Percentiles rank a stretch among this genome's conserved stretches.
Conservation (phyloP, 2,329 filamentous ascomycete genomes). For the Aspergillus carbonarius region DNA sequence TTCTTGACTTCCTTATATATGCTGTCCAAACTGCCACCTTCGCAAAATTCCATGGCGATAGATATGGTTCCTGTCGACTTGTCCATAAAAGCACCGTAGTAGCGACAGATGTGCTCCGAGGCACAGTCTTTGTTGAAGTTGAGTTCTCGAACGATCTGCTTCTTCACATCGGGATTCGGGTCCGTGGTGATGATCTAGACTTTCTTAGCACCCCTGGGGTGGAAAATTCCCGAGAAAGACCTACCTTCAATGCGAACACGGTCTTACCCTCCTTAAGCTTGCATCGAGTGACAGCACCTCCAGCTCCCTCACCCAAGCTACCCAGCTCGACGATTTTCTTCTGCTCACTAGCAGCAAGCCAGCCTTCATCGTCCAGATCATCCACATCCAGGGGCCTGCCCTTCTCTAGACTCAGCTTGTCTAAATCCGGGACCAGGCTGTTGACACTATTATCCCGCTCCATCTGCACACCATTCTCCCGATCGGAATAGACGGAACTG, state of each 20-base stretch:
- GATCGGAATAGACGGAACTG: constrained; percentile 78
- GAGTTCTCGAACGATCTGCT: constrained; percentile 93
- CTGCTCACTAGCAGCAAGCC: constrained; percentile 88
- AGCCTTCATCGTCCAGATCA: constrained; percentile 90
- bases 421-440: constrained; percentile 71
- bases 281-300: constrained; percentile 90
- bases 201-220: constrained; percentile 16
- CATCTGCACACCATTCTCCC: constrained; percentile 72
- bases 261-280: constrained; percentile 88
- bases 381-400: constrained; percentile 85
- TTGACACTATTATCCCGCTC: constrained; percentile 80
- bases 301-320: constrained; percentile 88
- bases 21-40: constrained; percentile 91
- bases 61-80: constrained; percentile 95
- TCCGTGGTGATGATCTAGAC: constrained; percentile 92
- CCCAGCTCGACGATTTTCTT: constrained; percentile 85
- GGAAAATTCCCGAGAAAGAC: constrained; percentile 17
- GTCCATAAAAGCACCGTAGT: constrained; percentile 96
- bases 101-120: constrained; percentile 92
- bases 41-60: constrained; percentile 99
- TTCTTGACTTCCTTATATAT: constrained; percentile 98
- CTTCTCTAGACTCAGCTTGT: constrained; percentile 77
- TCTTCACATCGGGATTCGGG: constrained; percentile 96
- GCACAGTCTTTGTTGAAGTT: constrained; percentile 98
- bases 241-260: constrained; percentile 91